Evolutionary conservation across 768 basidiomycete genomes (phyloP).

Genomic region (Lenzites betulinus): DNA sequence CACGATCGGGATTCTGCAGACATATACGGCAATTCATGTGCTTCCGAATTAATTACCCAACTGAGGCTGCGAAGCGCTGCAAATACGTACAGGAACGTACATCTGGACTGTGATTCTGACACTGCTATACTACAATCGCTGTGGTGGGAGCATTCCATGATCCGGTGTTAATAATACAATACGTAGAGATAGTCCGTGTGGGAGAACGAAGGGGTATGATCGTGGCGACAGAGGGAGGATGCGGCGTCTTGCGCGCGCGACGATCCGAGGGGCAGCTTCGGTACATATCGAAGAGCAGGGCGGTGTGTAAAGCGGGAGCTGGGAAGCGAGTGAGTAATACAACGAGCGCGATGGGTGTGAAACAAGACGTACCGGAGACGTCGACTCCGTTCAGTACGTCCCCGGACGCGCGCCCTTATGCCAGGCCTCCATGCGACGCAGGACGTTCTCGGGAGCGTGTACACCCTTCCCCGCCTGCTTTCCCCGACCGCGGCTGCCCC

Average conservation of each 20-base stretch:
- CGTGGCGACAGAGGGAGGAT: not conserved
- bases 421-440: not conserved
- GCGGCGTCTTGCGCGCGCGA: not conserved
- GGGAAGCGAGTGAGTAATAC: not conserved
- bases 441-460: not conserved
- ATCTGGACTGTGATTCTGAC: not conserved
- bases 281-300: constrained; percentile 1
- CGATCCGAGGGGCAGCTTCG: not conserved
- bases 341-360: not conserved
- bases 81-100: not conserved
- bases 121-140: not conserved
- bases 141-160: not conserved
- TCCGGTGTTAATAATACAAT: not conserved
- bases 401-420: not conserved
- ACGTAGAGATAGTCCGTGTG: not conserved
- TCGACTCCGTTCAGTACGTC: constrained; percentile 6
- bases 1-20: constrained; percentile 2
- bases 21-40: not conserved
- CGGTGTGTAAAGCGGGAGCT: not conserved
- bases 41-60: too few relatives aligned
- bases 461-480: not conserved
- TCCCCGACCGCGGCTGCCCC: constrained; percentile 4
- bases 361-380: not conserved
- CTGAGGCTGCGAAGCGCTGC: too few relatives aligned
- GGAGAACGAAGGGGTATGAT: too few relatives aligned